Percentiles rank a stretch among this genome's conserved stretches.
phyloP scores from a whole-genome alignment of 2,329 filamentous ascomycete species.

The Beauveria caledonica region DNA sequence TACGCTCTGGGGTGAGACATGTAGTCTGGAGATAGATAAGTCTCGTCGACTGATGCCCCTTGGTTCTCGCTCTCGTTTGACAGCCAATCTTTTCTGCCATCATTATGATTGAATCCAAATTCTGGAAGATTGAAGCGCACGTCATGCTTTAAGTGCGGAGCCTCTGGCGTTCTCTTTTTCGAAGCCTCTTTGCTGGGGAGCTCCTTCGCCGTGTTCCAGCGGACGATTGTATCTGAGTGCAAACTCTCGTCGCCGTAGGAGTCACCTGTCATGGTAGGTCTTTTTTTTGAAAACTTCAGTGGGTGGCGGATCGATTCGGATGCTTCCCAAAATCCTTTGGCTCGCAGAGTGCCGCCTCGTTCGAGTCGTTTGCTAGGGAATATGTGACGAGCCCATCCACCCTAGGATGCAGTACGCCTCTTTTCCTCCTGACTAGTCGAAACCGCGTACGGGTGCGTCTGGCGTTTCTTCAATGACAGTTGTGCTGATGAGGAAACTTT shows the following conservation, averaged over 20 bases:
- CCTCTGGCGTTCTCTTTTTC: not conserved
- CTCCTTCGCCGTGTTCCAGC: constrained; percentile 29
- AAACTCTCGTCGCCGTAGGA: constrained; percentile 8
- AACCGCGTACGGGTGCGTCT: not conserved
- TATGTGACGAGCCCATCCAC: constrained; percentile 35
- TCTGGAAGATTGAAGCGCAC: constrained; percentile 1
- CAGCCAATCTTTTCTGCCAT: constrained; percentile 1
- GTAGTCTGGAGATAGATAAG: not conserved
- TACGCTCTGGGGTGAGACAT: not conserved
- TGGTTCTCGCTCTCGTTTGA: not conserved
- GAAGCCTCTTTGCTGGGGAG: constrained; percentile 13
- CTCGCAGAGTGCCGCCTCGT: constrained; percentile 39
- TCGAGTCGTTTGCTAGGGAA: constrained; percentile 42
- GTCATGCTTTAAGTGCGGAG: not conserved
- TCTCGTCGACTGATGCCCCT: not conserved
- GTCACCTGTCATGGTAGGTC: constrained; percentile 13
- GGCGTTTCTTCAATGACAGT: not conserved
- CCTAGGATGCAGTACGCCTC: constrained; percentile 22
- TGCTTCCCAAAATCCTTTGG: constrained; percentile 22
- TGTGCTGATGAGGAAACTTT: constrained; percentile 12
- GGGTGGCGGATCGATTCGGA: constrained; percentile 11
- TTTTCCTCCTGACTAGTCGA: constrained; percentile 2
- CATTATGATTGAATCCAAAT: not conserved
- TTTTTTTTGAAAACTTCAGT: constrained; percentile 6
- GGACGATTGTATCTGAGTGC: constrained; percentile 24